Conservation (phyloP, 2,329 filamentous ascomycete species). For the Thielaviopsis euricoi region DNA sequence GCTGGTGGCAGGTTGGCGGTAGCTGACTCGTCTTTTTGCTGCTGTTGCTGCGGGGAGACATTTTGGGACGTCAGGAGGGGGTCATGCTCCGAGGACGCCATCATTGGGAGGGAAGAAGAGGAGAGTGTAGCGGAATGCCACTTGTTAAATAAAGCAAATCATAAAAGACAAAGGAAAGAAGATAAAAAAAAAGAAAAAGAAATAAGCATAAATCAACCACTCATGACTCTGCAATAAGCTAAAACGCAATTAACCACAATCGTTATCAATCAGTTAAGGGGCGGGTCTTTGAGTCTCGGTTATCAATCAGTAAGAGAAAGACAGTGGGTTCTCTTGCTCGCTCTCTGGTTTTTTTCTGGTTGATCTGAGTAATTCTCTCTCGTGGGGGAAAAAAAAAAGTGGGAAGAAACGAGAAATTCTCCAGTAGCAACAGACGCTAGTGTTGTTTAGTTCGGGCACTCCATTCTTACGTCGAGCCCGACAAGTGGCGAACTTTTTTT, state of each 20-base stretch:
- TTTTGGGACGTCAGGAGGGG: background rate
- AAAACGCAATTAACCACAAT: background rate
- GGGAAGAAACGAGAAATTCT: background rate
- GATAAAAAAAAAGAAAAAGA: no score
- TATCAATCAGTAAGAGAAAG: background rate
- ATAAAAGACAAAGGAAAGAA: background rate
- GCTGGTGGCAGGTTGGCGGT: background rate
- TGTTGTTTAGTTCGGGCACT: background rate
- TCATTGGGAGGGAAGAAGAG: no score
- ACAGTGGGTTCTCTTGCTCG: background rate
- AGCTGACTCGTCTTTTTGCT: background rate
- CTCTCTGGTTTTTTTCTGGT: background rate
- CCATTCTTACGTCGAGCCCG: background rate
- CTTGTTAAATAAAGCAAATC: background rate
- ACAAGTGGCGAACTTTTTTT: background rate
- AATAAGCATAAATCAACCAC: background rate
- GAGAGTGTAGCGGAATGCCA: background rate
- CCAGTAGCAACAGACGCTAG: background rate
- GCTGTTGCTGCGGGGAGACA: background rate
- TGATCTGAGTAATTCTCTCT: background rate
- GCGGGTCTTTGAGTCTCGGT: background rate
- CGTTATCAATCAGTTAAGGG: background rate
- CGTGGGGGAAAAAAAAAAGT: background rate
- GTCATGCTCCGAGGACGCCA: constrained; percentile 1
- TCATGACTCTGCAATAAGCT: background rate